Evolutionary conservation across 805 yeast genomes (phyloP), one percentile per base, ranked within the genome.

Genomic region (Hanseniaspora singularis): DNA sequence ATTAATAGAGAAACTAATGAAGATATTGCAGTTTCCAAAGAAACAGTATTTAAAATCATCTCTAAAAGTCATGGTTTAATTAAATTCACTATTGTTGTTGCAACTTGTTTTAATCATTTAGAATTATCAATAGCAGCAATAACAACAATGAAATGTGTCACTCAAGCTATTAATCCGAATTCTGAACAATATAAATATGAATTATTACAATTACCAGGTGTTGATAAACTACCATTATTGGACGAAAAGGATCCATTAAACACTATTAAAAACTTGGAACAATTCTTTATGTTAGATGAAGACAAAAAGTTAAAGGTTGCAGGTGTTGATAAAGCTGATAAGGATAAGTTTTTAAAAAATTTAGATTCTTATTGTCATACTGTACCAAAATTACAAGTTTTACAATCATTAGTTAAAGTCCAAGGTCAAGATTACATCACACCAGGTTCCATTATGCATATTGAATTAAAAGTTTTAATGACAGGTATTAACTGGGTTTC

Each of bases 371-470:
- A 77, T 49, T 94, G 88, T 1, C 59, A 72, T 2, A 66, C 71
- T 27, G 74, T 87, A 28, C 96, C 96, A 36, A 63, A 69, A 38
- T 62, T 88, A 41, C 76, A 80, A 55, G 66, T 87, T 14, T 53
- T 87, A 24, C 74, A 73, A 43, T 79, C 94, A 36, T 76, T 74
- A 49, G 86, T 86, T 64, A 71, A 73, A 52, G 95, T 89, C 36
- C 89, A 95, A 3, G 97, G 97, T 28, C 96, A 88, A 66, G 59
- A 64, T 14, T 67, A 67, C 26, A 77, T 83, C 24, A 76, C 87
- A 0, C 81, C 95, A 23, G 70, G 73, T 22, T 76, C 96, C 1
- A 72, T 73, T 40, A 77, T 85, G 8, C 88, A 85, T 62, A 66
- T 94, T 50, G 77, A 76, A 26, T 53, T 92, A 20, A 86, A 88